These are phyloP conservation scores for Arachnopeziza araneosa DNA, from an alignment of 2,329 filamentous ascomycete genomes.

Conservation along the genomic window DNA sequence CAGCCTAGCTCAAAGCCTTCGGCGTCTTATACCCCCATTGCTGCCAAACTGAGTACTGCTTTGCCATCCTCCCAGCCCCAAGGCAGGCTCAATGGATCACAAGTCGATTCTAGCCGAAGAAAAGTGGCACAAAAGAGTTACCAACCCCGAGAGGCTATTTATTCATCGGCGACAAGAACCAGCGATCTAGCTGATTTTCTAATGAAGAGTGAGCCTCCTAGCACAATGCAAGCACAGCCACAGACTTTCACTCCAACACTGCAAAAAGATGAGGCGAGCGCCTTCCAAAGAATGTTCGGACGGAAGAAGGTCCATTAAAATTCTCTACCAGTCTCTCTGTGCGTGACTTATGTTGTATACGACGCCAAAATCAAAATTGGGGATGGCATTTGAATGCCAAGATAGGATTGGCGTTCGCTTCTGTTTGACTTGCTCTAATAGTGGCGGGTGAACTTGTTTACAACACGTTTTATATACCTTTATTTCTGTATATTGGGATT, in stretches of 20 bases:
- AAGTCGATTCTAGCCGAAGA: conserved; percentile 22
- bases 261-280: conserved; percentile 21
- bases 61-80: conserved; percentile 43
- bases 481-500: background rate
- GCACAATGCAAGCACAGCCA: conserved; percentile 13
- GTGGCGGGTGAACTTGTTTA: background rate
- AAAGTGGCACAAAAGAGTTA: conserved; percentile 47
- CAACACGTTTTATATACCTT: background rate
- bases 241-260: conserved; percentile 16
- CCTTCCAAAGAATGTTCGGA: conserved; percentile 26
- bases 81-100: background rate
- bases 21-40: conserved; percentile 31
- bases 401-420: background rate
- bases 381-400: background rate
- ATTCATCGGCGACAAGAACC: conserved; percentile 37
- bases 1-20: conserved; percentile 24
- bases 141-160: conserved; percentile 27
- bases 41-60: conserved; percentile 46
- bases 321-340: background rate
- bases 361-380: background rate
- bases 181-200: conserved; percentile 70
- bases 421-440: background rate
- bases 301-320: conserved; percentile 17
- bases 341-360: background rate
- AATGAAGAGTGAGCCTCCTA: conserved; percentile 22